Base-by-base conservation (phyloP, 805 yeast species). In the Teunomyces lycoperdinae region DNA sequence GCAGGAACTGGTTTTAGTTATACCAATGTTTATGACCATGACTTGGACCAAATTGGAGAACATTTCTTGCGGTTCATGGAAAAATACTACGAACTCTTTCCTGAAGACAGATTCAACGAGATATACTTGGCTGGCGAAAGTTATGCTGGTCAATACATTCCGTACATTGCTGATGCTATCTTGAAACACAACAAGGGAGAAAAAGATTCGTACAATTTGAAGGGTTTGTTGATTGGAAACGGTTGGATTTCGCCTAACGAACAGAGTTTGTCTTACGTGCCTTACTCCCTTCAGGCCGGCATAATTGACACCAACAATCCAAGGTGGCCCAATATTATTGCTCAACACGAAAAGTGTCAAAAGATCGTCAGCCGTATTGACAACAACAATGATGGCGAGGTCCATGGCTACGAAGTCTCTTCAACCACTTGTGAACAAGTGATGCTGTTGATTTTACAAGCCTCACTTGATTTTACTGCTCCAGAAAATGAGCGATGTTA, bases 111-210 rank as follows among this genome's bases (percentile, higher is more conserved):
- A 2, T 56, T 58, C 5, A 83, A 85, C 50, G 86, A 88, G 27
- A 70, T 94, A 2, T 81, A 83, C 53, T 66, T 94, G 30, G 96
- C 96, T 0, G 99, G 99, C 28, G 99, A 94, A 70, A 87, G 96
- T 54, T 94, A 86, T 68, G 98, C 98, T 1, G 99, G 99, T 16
- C 97, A 94, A 63, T 94, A 89, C 62, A 87, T 94, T 46, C 98
- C 99, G 0, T 88, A 86, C 64, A 80, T 91, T 50, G 95, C 92
- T 0, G 71, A 78, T 33, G 81, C 80, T 1, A 73, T 92, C 4
- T 56, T 81, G 42, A 68, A 74, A 2, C 68, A 78, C 33, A 80
- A 84, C 58, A 54, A 58, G 9, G 31, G 39, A 2, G 55, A 53
- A 11, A 33, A 33, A 49, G 60, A 33, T 39, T 60, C 42, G 53